phyloP scores from a whole-genome alignment of 2,329 filamentous ascomycete species.

The Chaetomium strumarium region DNA sequence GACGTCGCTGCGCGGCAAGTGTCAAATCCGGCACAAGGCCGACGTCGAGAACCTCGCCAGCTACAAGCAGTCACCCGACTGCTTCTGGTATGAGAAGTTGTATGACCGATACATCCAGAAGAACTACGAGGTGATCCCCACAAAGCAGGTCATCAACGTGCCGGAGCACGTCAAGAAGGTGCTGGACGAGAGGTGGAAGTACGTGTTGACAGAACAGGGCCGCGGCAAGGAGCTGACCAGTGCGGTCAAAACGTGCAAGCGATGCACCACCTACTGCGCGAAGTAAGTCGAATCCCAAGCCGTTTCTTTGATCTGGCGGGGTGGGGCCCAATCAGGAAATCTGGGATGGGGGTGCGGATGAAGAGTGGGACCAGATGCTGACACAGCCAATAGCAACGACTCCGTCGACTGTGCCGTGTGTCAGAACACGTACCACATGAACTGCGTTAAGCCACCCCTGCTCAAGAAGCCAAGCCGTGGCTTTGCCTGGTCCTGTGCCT shows the following conservation, averaged over 20 bases:
- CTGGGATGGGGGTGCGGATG: conserved; percentile 1
- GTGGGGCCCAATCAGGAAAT: conserved; percentile 17
- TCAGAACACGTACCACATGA: conserved; percentile 95
- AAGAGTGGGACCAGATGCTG: conserved; percentile 22
- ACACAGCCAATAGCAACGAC: conserved; percentile 59
- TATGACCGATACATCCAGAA: conserved; percentile 98
- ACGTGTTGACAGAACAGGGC: conserved; percentile 87
- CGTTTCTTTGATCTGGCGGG: conserved; percentile 15
- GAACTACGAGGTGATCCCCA: conserved; percentile 94
- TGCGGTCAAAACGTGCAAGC: conserved; percentile 92
- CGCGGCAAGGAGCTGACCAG: conserved; percentile 93
- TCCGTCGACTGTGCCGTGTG: conserved; percentile 97
- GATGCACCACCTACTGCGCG: conserved; percentile 85
- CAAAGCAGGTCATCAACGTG: conserved; percentile 88
- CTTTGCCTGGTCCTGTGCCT: conserved; percentile 96
- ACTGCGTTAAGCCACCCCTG: conserved; percentile 86
- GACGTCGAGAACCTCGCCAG: conserved; percentile 78
- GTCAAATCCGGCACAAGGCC: conserved; percentile 78
- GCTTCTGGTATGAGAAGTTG: conserved; percentile 95
- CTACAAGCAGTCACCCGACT: conserved; percentile 78
- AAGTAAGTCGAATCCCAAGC: conserved; percentile 54
- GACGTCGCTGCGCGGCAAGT: conserved; percentile 88
- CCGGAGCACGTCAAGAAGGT: conserved; percentile 93
- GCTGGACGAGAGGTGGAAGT: conserved; percentile 93
- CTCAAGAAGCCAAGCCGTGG: conserved; percentile 95